These are phyloP conservation scores for Jaapia argillacea DNA, from an alignment of 768 basidiomycete genomes.

Conservation along the genomic window DNA sequence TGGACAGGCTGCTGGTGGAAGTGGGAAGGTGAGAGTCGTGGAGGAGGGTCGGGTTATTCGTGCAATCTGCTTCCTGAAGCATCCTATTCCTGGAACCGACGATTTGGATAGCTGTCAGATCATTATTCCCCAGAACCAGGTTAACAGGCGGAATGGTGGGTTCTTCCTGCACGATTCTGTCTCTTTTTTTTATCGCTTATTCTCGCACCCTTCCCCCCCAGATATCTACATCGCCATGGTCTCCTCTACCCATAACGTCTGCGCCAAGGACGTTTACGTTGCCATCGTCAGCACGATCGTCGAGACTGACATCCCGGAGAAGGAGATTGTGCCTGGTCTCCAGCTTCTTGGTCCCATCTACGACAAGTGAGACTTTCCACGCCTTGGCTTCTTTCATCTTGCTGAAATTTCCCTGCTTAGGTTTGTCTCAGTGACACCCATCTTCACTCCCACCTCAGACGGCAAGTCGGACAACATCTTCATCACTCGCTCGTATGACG, in stretches of 20 bases:
- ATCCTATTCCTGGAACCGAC: slow-evolving; percentile 96
- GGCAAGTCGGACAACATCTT: slow-evolving; percentile 87
- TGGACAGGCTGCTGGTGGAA: slow-evolving; percentile 42
- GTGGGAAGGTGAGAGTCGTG: slow-evolving; percentile 75
- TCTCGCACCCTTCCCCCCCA: slow-evolving; percentile 23
- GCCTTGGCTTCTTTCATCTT: background rate
- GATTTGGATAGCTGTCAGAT: slow-evolving; percentile 93
- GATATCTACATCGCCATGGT: slow-evolving; percentile 99
- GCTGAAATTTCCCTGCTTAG: slow-evolving; percentile 27
- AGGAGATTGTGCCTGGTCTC: slow-evolving; percentile 87
- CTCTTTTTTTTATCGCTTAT: slow-evolving; percentile 3
- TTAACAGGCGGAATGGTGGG: slow-evolving; percentile 83
- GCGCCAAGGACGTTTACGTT: slow-evolving; percentile 89
- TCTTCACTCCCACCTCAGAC: slow-evolving; percentile 81
- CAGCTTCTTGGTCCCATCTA: slow-evolving; percentile 85
- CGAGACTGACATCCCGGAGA: slow-evolving; percentile 87
- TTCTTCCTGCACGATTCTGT: slow-evolving; percentile 4
- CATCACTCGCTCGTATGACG: slow-evolving; percentile 96
- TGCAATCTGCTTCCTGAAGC: slow-evolving; percentile 96
- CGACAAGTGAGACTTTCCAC: slow-evolving; percentile 69
- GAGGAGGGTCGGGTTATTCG: slow-evolving; percentile 93
- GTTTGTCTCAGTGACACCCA: slow-evolving; percentile 80
- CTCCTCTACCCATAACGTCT: slow-evolving; percentile 95
- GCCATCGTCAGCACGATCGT: slow-evolving; percentile 99
- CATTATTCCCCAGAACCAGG: slow-evolving; percentile 98